These are phyloP conservation scores for Diutina mesorugosa DNA, from an alignment of 1,139 yeast species.

Conservation along the genomic window DNA sequence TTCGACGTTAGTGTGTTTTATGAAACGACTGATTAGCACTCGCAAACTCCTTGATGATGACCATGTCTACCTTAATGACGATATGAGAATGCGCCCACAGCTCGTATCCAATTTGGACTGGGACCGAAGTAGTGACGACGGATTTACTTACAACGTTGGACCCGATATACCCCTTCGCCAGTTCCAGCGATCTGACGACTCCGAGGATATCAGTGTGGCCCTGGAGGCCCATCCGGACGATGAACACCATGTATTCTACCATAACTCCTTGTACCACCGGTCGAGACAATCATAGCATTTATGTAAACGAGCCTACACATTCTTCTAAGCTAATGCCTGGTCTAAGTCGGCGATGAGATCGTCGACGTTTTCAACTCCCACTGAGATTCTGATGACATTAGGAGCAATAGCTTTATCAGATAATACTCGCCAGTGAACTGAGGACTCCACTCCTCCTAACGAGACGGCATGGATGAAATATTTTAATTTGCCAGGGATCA, in stretches of 20 bases:
- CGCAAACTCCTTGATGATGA: conserved; percentile 24
- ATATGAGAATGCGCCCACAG: conserved; percentile 12
- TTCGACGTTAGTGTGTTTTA: conserved; percentile 26
- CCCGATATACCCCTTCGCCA: background rate
- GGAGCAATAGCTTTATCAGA: conserved; percentile 47
- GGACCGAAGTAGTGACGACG: conserved; percentile 1
- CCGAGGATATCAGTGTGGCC: background rate
- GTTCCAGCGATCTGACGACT: background rate
- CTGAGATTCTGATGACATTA: conserved; percentile 54
- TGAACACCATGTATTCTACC: background rate
- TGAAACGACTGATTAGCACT: conserved; percentile 25
- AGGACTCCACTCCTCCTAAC: conserved; percentile 85
- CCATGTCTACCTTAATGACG: conserved; percentile 19
- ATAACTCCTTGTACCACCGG: background rate
- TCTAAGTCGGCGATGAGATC: conserved; percentile 59
- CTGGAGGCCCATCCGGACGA: background rate
- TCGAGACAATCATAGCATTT: background rate
- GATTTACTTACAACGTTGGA: background rate
- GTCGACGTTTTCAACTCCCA: conserved; percentile 65
- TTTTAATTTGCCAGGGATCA: conserved; percentile 53
- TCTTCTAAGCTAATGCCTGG: conserved; percentile 9
- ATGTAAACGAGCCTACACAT: no score
- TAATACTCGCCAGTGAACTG: conserved; percentile 83
- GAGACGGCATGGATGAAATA: conserved; percentile 86
- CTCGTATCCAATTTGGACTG: background rate